Evolutionary conservation across 331 rosid species (phyloP).

Genomic region (Ulmus americana): DNA sequence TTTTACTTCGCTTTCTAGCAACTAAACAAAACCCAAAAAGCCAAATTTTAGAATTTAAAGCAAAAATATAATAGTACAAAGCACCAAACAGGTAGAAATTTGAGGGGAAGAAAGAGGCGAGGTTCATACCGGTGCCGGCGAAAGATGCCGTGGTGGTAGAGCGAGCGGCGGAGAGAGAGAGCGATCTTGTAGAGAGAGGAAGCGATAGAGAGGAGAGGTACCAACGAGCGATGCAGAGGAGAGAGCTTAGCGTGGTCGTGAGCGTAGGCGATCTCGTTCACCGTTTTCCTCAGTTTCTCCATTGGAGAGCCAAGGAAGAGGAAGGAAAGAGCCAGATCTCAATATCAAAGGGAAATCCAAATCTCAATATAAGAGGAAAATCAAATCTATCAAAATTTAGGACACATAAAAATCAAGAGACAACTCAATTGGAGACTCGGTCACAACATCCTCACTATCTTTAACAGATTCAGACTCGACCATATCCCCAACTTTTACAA

Average conservation of each 20-base stretch:
- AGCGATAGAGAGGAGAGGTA: slow-evolving; percentile 58
- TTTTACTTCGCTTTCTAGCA: background rate
- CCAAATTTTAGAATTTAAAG: background rate
- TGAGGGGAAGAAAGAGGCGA: background rate
- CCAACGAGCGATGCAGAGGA: slow-evolving; percentile 38
- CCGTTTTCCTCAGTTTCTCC: slow-evolving; percentile 62
- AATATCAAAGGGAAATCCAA: too few relatives aligned
- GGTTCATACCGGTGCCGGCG: slow-evolving; percentile 42
- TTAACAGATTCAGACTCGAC: too few relatives aligned
- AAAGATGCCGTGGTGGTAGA: slow-evolving; percentile 45
- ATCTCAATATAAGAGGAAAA: too few relatives aligned
- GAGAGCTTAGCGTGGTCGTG: slow-evolving; percentile 38
- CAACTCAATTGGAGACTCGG: too few relatives aligned
- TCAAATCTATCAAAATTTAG: too few relatives aligned
- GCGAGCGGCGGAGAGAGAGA: slow-evolving; percentile 52
- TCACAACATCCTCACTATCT: too few relatives aligned
- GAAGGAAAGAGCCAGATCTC: too few relatives aligned
- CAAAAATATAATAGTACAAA: background rate
- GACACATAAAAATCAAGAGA: too few relatives aligned
- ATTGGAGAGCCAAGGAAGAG: slow-evolving; percentile 19
- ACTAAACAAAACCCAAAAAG: background rate
- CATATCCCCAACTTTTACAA: too few relatives aligned
- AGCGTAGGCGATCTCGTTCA: slow-evolving; percentile 58
- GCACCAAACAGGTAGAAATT: slow-evolving; percentile 1
- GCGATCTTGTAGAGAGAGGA: slow-evolving; percentile 54